Percentiles rank a stretch among this genome's conserved stretches.
Conservation (phyloP, 495 filamentous ascomycete species). For the Jackrogersella multiformis region DNA sequence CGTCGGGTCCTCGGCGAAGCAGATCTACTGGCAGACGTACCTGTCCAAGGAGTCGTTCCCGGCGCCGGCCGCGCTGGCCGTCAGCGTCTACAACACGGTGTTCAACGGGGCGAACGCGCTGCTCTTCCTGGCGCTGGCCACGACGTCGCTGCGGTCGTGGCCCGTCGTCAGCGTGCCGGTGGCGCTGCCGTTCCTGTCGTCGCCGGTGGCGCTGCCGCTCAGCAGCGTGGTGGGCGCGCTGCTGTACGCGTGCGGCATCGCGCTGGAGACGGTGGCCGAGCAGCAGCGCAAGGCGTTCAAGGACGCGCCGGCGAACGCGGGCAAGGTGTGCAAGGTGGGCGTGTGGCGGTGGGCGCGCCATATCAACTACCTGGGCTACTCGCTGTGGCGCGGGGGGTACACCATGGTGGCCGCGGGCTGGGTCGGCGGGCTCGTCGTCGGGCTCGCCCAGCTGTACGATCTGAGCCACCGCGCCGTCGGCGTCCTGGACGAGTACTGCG, state of each 20-base stretch:
- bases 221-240: constrained; percentile 53
- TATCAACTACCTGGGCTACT: constrained; percentile 67
- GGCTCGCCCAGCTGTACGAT: constrained; percentile 53
- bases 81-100: constrained; percentile 57
- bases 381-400: constrained; percentile 64
- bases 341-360: constrained; percentile 65
- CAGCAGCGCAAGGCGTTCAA: constrained; percentile 65
- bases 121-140: constrained; percentile 52
- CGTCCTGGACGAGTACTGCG: constrained; percentile 62
- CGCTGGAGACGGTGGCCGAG: constrained; percentile 61
- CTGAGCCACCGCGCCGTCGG: constrained; percentile 58
- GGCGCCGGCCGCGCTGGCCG: constrained; percentile 42
- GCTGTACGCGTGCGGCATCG: constrained; percentile 59
- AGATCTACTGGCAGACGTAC: constrained; percentile 56
- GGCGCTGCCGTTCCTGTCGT: too few relatives aligned
- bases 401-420: constrained; percentile 59
- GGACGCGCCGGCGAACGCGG: constrained; percentile 59
- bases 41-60: constrained; percentile 58
- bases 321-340: constrained; percentile 62
- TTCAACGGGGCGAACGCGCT: constrained; percentile 59
- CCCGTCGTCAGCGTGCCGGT: too few relatives aligned
- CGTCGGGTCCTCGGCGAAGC: constrained; percentile 59
- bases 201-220: constrained; percentile 29
- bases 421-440: constrained; percentile 51
- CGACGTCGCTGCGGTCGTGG: constrained; percentile 48